These are phyloP conservation scores for Myriangium duriaei DNA, from an alignment of 2,329 filamentous ascomycete genomes.

Conservation along the genomic window DNA sequence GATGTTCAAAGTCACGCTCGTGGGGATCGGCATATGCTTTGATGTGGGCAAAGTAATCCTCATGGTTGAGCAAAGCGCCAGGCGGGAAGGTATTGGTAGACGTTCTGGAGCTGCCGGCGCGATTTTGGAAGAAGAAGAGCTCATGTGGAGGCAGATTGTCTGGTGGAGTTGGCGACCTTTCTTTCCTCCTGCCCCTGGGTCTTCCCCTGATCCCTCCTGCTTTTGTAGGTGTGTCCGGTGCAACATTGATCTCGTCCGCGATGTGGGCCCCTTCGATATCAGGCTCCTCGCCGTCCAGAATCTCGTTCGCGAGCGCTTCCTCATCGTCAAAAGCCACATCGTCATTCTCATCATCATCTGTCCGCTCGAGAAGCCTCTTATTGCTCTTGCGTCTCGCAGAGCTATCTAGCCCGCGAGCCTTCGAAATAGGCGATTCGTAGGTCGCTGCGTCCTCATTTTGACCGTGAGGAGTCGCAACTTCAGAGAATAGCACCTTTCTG, in stretches of 20 bases:
- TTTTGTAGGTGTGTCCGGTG: constrained; percentile 33
- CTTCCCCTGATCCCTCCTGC: constrained; percentile 32
- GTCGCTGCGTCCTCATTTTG: constrained; percentile 32
- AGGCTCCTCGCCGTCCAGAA: constrained; percentile 48
- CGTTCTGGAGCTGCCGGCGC: constrained; percentile 66
- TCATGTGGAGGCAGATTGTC: constrained; percentile 76
- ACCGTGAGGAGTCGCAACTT: constrained; percentile 27
- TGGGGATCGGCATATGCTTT: constrained; percentile 57
- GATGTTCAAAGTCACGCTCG: constrained; percentile 52
- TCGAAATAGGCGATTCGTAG: constrained; percentile 38
- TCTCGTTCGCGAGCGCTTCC: constrained; percentile 55
- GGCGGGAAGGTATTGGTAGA: constrained; percentile 74
- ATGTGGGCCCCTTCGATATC: constrained; percentile 21
- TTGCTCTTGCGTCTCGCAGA: constrained; percentile 82
- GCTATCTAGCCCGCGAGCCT: constrained; percentile 60
- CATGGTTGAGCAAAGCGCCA: constrained; percentile 68
- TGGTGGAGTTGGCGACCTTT: constrained; percentile 66
- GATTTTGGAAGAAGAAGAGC: constrained; percentile 86
- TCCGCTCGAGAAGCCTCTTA: constrained; percentile 59
- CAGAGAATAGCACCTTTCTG: constrained; percentile 35
- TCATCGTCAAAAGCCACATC: constrained; percentile 51
- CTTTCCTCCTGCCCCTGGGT: constrained; percentile 41
- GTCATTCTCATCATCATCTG: constrained; percentile 55
- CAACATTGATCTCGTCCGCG: constrained; percentile 26
- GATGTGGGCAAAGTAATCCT: constrained; percentile 72